These are phyloP conservation scores for Heliamphora pulchella DNA, from an alignment of 179 eudicot genomes.

Conservation along the genomic window DNA sequence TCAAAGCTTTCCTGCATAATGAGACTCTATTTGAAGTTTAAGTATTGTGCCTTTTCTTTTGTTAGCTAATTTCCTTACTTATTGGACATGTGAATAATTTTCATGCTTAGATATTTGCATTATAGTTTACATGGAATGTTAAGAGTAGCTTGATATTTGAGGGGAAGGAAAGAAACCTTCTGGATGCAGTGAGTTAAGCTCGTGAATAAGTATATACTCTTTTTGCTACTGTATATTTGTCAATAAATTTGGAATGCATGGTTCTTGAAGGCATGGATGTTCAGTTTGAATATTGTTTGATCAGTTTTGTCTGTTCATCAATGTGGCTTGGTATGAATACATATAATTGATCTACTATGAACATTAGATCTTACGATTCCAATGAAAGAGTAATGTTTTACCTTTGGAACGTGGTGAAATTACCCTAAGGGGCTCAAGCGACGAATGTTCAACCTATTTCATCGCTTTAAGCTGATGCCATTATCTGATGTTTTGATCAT, in stretches of 20 bases:
- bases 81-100: neutral
- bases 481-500: neutral
- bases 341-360: neutral
- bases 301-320: neutral
- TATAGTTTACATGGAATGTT: neutral
- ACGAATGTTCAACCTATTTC: neutral
- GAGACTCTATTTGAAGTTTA: slow-evolving; percentile 6
- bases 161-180: neutral
- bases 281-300: neutral
- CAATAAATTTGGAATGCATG: neutral
- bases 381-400: neutral
- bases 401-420: neutral
- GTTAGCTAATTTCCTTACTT: neutral
- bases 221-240: neutral
- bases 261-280: neutral
- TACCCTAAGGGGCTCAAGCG: neutral
- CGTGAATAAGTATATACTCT: neutral
- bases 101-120: neutral
- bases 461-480: neutral
- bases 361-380: neutral
- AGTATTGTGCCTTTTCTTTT: neutral
- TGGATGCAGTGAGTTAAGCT: neutral
- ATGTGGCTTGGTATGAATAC: neutral
- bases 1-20: neutral
- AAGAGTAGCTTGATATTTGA: neutral